These are phyloP conservation scores for Bryopsis sp. DNA, from an alignment of 139 green algal species.

Conservation along the genomic window DNA sequence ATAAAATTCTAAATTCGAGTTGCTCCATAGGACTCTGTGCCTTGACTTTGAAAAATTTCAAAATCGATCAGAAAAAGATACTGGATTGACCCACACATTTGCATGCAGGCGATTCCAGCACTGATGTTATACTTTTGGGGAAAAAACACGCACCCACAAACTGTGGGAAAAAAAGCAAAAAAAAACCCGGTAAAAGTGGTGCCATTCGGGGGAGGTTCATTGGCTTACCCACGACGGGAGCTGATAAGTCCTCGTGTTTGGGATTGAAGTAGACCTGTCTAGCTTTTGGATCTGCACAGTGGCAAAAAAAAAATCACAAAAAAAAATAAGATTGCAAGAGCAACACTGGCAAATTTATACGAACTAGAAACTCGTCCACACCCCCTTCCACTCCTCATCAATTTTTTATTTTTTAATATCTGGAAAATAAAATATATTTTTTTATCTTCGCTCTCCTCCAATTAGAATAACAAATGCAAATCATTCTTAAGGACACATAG, in stretches of 20 bases:
- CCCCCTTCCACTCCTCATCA: not conserved
- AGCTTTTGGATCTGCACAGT: constrained; percentile 10
- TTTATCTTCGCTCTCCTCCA: not conserved
- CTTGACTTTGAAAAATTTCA: not conserved
- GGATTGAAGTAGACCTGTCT: constrained; percentile 8
- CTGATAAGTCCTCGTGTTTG: constrained; percentile 3
- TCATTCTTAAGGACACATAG: too few relatives aligned
- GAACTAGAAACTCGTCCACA: too few relatives aligned
- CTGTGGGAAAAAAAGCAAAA: not conserved
- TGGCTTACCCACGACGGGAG: constrained; percentile 8
- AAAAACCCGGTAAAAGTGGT: not conserved
- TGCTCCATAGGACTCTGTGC: not conserved
- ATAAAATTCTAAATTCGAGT: not conserved
- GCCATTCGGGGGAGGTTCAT: too few relatives aligned
- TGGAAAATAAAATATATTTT: not conserved
- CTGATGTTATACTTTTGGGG: not conserved
- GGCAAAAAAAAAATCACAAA: not conserved
- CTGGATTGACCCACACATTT: too few relatives aligned
- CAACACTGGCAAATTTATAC: not conserved
- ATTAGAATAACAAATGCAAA: too few relatives aligned
- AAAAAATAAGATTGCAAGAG: not conserved
- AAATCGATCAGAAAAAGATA: not conserved
- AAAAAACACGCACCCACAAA: not conserved
- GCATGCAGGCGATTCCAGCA: not conserved
- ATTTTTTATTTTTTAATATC: not conserved